Base-by-base conservation (phyloP, 73 alveolate species). In the Effrenium voratum region DNA sequence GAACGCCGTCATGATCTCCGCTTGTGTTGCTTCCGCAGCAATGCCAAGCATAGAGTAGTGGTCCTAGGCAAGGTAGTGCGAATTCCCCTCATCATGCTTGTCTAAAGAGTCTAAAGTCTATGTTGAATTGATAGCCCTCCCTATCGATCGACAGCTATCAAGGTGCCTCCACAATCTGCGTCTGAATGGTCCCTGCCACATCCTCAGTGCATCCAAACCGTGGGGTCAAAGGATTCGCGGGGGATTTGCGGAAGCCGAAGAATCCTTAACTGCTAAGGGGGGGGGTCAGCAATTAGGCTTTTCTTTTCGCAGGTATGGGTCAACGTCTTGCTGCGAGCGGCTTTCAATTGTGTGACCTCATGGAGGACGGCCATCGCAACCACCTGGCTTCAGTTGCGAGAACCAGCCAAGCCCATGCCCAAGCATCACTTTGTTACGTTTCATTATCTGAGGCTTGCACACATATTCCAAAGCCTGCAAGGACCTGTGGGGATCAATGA, bases 11-110 rank as follows among this genome's bases (percentile, higher is more conserved):
- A 87, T 77, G 38, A 90, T 90, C 75, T 90, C 97, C 8, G 97
- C 76, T 90, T 66, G 87, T 13, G 87, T 68, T 43, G 97, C 97
- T 45, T 90, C 76, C 43, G 93, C 80, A 0, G 95, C 55, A 38
- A 90, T 43, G n/a, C 97, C 97, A 2, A 90, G 97, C 10, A 87
- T 90, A 16, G 88, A 66, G 22, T 90, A 90, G 97, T 90, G 97
- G 28, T 90, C 97, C 97, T 90, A 47, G 32, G 19, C 19, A 19
- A 28, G 24, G 4, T 1, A 32, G 72, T 32, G 28, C 19, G 72
- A 57, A 57, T 6, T 57, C 28, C 72, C 72, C 72, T 57, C 72
- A 52, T 52, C 66, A 28, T n/a, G 5, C 34, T n/a, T n/a, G 30
- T n/a, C 22, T 12, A n/a, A 12, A 59, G 34, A 19, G 5, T 15